Evolutionary conservation across 108 stramenopile genomes (phyloP), one percentile per base, ranked within the genome.

Genomic region (Aurantiochytrium sp.): DNA sequence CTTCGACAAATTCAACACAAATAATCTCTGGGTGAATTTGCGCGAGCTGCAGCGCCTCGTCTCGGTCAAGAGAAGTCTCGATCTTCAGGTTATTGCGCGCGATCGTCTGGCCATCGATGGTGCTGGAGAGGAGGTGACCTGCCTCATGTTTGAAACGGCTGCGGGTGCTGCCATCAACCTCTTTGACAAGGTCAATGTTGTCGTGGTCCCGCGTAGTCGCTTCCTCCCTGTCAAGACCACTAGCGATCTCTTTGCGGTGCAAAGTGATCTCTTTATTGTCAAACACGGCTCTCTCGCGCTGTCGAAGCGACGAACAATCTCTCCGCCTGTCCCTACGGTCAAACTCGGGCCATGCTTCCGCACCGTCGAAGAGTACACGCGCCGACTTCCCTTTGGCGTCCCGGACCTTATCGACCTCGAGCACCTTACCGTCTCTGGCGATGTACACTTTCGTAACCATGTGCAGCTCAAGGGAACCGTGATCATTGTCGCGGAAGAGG

Each of bases 191-290:
- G 96, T 97, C 49, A 93, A 95, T 60, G 97, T 96, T 43, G 96
- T 98, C 88, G 94, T 96, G 87, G 99, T 99, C 29, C 96, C 97
- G 28, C 97, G 99, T 60, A 95, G 95, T 58, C 98, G 99, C 89
- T 99, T 99, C 89, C 97, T 98, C 19, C 99, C 99, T 18, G 99
- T 99, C 59, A 99, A 99, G 95, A 99, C 98, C 93, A 98, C 98
- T 94, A 94, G 94, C 89, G 99, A 99, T 87, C 95, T 99, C 87
- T 91, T 99, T 43, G 94, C 98, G 23, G 93, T 99, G 16, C 97
- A 90, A 29, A 58, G 55, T n/a, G 88, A 90, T 88, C 23, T 90
- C 44, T 90, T 69, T 51, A 88, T 21, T 5, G 51, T 90, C 25
- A 76, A 58, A 25, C 89, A 90, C 58, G 89, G 89, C 42, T 6